These are phyloP conservation scores for Aspergillus sclerotioniger DNA, from an alignment of 495 filamentous ascomycete genomes.

Conservation along the genomic window DNA sequence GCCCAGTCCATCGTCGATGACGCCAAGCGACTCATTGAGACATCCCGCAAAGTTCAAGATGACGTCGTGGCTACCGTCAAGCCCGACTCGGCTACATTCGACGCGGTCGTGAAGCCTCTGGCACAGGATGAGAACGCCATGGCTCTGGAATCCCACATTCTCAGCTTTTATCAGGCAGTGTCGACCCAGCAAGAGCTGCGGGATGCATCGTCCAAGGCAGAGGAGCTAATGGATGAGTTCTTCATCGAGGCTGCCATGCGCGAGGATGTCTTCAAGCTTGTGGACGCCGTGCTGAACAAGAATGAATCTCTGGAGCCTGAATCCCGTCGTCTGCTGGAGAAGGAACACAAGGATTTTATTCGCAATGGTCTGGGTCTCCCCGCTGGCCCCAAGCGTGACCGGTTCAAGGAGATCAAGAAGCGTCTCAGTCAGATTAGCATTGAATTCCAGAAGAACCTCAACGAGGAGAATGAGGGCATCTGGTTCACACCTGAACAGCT, in stretches of 20 bases:
- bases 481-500: constrained; percentile 64
- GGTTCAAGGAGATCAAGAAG: constrained; percentile 75
- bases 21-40: constrained; percentile 69
- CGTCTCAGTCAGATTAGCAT: constrained; percentile 62
- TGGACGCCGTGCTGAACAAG: constrained; percentile 59
- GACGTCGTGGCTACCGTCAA: constrained; percentile 67
- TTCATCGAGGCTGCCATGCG: constrained; percentile 66
- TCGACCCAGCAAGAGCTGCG: constrained; percentile 66
- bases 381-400: constrained; percentile 57
- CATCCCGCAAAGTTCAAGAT: constrained; percentile 69
- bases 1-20: constrained; percentile 71
- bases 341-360: constrained; percentile 65
- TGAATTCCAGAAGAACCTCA: constrained; percentile 66
- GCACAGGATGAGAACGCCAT: constrained; percentile 65
- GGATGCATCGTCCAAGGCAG: constrained; percentile 66
- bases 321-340: constrained; percentile 61
- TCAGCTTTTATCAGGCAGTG: constrained; percentile 80
- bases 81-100: constrained; percentile 63
- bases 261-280: constrained; percentile 63
- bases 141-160: constrained; percentile 57
- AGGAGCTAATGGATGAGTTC: constrained; percentile 66
- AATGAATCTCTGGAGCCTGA: constrained; percentile 62
- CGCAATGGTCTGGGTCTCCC: constrained; percentile 62
- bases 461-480: constrained; percentile 65
- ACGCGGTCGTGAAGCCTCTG: constrained; percentile 61